Evolutionary conservation across 108 stramenopile species (phyloP).

Genomic region (Cyclotella choctawhatcheeana): DNA sequence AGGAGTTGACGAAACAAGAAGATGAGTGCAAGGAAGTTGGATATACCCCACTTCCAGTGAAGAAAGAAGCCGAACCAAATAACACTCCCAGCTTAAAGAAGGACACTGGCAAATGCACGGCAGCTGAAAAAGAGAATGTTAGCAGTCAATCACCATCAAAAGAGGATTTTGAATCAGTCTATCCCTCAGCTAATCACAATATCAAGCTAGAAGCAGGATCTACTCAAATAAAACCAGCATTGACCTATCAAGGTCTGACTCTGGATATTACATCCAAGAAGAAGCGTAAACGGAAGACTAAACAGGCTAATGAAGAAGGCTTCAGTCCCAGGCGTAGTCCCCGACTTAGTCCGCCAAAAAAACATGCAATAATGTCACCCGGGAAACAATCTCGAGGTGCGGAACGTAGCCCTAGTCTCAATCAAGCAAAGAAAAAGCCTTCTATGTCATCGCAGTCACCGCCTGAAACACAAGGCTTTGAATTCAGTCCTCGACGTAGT

Average conservation of each 20-base stretch:
- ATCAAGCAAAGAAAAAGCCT: too few relatives aligned
- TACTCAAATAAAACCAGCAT: not conserved
- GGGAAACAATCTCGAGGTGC: too few relatives aligned
- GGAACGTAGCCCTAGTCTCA: too few relatives aligned
- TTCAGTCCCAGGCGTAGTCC: constrained; percentile 2
- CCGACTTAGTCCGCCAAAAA: not conserved
- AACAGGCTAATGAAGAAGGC: not conserved
- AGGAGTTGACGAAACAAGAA: not conserved
- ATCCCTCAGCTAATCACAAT: not conserved
- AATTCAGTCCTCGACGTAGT: not conserved
- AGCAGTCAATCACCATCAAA: constrained; percentile 4
- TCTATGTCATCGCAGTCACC: too few relatives aligned
- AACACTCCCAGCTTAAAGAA: not conserved
- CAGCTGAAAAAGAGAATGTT: not conserved
- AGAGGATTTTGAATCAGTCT: not conserved
- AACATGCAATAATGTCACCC: too few relatives aligned
- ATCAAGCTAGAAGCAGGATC: not conserved
- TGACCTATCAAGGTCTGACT: constrained; percentile 5
- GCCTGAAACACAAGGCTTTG: too few relatives aligned
- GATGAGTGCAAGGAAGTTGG: not conserved
- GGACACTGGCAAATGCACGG: not conserved
- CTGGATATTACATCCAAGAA: constrained; percentile 1
- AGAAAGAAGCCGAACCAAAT: not conserved
- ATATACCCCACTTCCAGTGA: not conserved
- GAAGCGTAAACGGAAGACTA: constrained; percentile 3